A percentile compares a stretch with the other conserved stretches of the same genome.
Evolutionary conservation across 768 basidiomycete species (phyloP).

Genomic region (Mycena haematopus): DNA sequence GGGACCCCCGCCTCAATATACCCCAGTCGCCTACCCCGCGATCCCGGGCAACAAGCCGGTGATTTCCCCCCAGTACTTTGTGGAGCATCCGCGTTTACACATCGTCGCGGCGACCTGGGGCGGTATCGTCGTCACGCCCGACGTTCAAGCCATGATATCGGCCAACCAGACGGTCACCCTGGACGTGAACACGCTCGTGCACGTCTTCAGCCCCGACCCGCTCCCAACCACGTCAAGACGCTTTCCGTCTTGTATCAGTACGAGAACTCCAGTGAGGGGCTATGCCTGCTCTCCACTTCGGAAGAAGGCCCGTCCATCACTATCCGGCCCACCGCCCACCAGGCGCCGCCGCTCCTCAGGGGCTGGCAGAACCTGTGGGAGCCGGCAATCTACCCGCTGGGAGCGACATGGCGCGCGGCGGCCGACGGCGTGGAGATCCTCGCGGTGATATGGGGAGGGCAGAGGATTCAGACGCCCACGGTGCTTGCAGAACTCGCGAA

Average conservation of each 20-base stretch:
- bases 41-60: background rate
- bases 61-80: background rate
- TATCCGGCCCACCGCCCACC: background rate
- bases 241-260: background rate
- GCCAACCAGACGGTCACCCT: background rate
- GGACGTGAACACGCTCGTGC: background rate
- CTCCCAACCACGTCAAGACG: background rate
- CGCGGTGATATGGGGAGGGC: background rate
- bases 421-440: background rate
- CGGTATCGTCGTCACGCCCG: background rate
- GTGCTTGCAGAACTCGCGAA: background rate
- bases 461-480: background rate
- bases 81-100: background rate
- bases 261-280: background rate
- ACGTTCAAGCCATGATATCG: background rate
- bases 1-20: no score
- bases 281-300: background rate
- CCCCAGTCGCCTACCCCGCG: no score
- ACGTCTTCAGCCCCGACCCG: constrained; percentile 2
- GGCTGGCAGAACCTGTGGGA: background rate
- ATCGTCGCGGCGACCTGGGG: background rate
- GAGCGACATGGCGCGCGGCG: background rate
- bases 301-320: background rate
- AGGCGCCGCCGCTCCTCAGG: background rate
- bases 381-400: background rate